Base-by-base conservation (phyloP, 2,329 filamentous ascomycete genomes). In the Purpureocillium takamizusanense region DNA sequence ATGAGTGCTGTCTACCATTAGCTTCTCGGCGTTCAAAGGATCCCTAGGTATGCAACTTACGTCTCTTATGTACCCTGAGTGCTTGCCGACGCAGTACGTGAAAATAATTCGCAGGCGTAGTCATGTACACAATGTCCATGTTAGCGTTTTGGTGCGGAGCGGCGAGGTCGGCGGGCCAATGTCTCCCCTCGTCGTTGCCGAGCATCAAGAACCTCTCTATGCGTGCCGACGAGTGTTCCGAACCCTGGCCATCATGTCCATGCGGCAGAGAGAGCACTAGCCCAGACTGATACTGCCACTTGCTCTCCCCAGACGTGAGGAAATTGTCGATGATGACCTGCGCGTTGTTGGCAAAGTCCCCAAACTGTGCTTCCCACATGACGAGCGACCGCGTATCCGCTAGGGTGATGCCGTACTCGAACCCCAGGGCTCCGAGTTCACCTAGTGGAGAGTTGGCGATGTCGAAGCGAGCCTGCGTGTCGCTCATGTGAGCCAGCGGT, bases 241-340 rank as follows among this genome's bases (percentile, higher is more conserved):
- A 92, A 48, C 92, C 92, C 69, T 98, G 92, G 37, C 92, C 92
- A 61, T 98, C 92, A 62, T 97, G 97, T 53, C 92, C 92, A 66
- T 98, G 92, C 39, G 92, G 92, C 41, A 98, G 76, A 45, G 88
- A 95, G 76, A 97, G 83, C 51, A 98, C 87, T 36, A 98, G 79
- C 56, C 92, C 92, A 40, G 89, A 95, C 65, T 92, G 83, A 71
- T 98, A 92, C 66, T 97, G 83, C 92, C 92, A 98, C 70, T 98
- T 98, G 47, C 86, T 81, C 69, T 98, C 92, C 59, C 90, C 92
- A 46, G 92, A 95, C 37, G 92, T 90, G 52, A 98, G 83, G 67
- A 98, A 98, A 66, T 98, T 92, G 63, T 98, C 92, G 57, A 97
- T 94, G 65, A 98, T 92, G 62, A 87, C 94, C 67, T 98, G 92